phyloP scores from a whole-genome alignment of 2,329 filamentous ascomycete species.

The Lecanicillium sp. region DNA sequence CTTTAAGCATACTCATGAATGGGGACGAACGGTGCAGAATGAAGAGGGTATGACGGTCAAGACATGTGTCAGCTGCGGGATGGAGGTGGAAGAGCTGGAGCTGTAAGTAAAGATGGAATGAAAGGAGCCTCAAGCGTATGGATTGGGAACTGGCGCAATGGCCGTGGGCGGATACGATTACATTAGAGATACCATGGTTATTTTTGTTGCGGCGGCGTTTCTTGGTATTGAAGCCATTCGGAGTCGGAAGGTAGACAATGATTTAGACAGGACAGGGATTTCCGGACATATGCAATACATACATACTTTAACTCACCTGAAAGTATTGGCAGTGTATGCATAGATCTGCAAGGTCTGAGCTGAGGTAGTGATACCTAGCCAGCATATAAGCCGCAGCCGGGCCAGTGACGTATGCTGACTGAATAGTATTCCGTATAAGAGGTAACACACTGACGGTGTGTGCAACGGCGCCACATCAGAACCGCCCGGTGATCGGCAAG shows the following conservation, averaged over 20 bases:
- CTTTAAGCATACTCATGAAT: constrained; percentile 81
- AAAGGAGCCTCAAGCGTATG: not conserved
- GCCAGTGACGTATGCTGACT: too few relatives aligned
- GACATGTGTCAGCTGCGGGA: constrained; percentile 67
- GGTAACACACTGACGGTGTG: too few relatives aligned
- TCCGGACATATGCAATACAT: not conserved
- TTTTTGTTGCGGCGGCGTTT: not conserved
- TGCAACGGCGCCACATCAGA: too few relatives aligned
- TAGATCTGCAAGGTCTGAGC: too few relatives aligned
- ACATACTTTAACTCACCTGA: too few relatives aligned
- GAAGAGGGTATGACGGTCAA: constrained; percentile 71
- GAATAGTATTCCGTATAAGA: too few relatives aligned
- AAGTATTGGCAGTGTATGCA: too few relatives aligned
- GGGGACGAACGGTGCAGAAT: constrained; percentile 63
- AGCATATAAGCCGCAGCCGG: too few relatives aligned
- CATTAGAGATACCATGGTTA: constrained; percentile 3
- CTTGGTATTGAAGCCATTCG: not conserved
- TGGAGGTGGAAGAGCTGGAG: constrained; percentile 72
- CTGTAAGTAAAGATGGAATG: constrained; percentile 31
- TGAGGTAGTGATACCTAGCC: too few relatives aligned
- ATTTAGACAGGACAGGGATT: not conserved
- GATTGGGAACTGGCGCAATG: not conserved
- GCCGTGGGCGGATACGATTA: too few relatives aligned
- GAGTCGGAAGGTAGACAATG: not conserved
- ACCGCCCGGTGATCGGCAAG: too few relatives aligned